Base-by-base conservation (phyloP, 257 asterid species). In the Primulina eburnea region DNA sequence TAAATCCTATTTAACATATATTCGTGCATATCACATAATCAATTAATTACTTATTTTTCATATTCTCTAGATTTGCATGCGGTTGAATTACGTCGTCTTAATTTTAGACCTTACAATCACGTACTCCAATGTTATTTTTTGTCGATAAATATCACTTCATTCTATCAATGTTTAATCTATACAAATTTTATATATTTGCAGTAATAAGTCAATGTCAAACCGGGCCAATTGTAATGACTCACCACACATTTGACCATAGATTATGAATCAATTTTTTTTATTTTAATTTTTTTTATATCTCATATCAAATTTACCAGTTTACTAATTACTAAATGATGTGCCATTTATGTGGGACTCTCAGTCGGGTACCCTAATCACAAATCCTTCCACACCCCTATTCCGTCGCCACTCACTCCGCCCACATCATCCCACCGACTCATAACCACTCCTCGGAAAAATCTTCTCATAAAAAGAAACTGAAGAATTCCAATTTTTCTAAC, bases 301-400 rank as follows among this genome's bases (percentile, higher is more conserved):
- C 26, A 24, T 24, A 24, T 24, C 26, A 24, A 24, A 24, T 24
- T 24, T 21, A 21, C 24, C 24, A n/a, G n/a, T n/a, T n/a, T n/a
- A n/a, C n/a, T 21, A 0, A 0, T 21, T 21, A 21, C 24, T 21
- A 0, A 21, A 21, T 21, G 24, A 21, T 21, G 82, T 90, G 55
- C 97, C 97, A 1, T 90, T 90, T 82, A 7, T 50, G 60, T 90
- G 97, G 97, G 97, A 90, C 59, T 88, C 97, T 11, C 81, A 71
- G 77, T 95, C 97, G 33, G 95, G 97, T 0, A 90, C 97, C 47
- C 97, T 0, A 88, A 86, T 60, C 92, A 90, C 75, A 17, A 71
- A 8, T 64, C 72, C 67, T 43, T 74, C 58, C 80, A 71, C 65
- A 38, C 62, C 78, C 82, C 85, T 30, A 78, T 82, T 26, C 95